A percentile compares a stretch with the other conserved stretches of the same genome.
Evolutionary conservation across 176 grass and related monocot species (phyloP).

Genomic region (Musa beccarii): DNA sequence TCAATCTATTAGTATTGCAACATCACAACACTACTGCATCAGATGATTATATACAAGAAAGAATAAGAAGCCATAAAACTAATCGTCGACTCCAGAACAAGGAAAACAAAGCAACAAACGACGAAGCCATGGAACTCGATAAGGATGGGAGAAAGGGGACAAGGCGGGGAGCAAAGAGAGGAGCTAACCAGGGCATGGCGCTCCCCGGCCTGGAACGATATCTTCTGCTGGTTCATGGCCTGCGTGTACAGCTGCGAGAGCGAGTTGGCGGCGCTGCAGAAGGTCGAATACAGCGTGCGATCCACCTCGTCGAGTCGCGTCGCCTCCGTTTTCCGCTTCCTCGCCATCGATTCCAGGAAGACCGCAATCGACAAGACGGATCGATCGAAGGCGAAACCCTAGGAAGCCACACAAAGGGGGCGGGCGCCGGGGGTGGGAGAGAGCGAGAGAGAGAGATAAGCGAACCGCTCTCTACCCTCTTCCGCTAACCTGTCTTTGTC

Average conservation of each 20-base stretch:
- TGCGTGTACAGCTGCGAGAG: slow-evolving; percentile 75
- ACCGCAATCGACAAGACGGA: background rate
- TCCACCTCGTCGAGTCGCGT: slow-evolving; percentile 69
- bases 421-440: too few relatives aligned
- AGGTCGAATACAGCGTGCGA: slow-evolving; percentile 55
- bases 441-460: background rate
- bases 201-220: slow-evolving; percentile 63
- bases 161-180: background rate
- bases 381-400: background rate
- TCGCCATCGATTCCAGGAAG: slow-evolving; percentile 17
- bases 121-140: too few relatives aligned
- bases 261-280: slow-evolving; percentile 63
- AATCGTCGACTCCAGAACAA: too few relatives aligned
- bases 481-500: too few relatives aligned
- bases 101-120: too few relatives aligned
- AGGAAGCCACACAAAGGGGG: background rate
- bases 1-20: too few relatives aligned
- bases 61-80: too few relatives aligned
- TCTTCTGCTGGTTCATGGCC: slow-evolving; percentile 61
- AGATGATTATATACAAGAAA: too few relatives aligned
- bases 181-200: slow-evolving; percentile 50
- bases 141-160: background rate
- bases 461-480: background rate
- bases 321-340: slow-evolving; percentile 72
- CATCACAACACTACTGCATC: too few relatives aligned